Conservation (phyloP, 2,329 filamentous ascomycete species). For the Graphilbum ipis-grandicollis region DNA sequence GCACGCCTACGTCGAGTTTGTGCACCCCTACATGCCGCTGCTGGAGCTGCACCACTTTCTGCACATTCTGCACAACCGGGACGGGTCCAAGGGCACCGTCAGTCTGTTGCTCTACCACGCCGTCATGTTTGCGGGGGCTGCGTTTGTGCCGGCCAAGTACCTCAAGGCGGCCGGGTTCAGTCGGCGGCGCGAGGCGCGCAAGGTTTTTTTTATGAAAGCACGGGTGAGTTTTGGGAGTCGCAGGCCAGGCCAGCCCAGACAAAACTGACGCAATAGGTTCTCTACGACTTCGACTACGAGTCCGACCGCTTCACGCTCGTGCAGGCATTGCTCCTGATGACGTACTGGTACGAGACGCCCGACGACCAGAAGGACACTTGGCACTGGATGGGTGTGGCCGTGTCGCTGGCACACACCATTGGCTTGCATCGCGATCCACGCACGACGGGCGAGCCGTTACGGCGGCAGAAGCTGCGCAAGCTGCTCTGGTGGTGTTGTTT, state of each 20-base stretch:
- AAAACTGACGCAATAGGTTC: conserved; percentile 32
- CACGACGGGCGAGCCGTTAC: conserved; percentile 55
- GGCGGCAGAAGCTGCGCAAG: conserved; percentile 75
- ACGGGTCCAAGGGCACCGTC: conserved; percentile 53
- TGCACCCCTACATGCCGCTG: conserved; percentile 87
- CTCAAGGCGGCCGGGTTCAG: conserved; percentile 62
- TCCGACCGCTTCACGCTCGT: conserved; percentile 76
- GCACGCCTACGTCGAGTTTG: conserved; percentile 70
- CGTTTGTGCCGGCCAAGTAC: conserved; percentile 68
- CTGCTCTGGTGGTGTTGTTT: conserved; percentile 97
- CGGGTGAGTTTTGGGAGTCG: conserved; percentile 56
- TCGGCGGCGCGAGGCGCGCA: conserved; percentile 65
- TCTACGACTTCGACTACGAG: conserved; percentile 95
- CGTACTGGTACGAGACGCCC: conserved; percentile 93
- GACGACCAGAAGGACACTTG: conserved; percentile 96
- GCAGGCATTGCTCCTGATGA: conserved; percentile 79
- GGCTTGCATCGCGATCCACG: conserved; percentile 72
- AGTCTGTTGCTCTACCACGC: conserved; percentile 85
- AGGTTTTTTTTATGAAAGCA: conserved; percentile 76
- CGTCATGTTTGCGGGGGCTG: conserved; percentile 83
- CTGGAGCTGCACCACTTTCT: conserved; percentile 51
- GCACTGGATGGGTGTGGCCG: conserved; percentile 97
- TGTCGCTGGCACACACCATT: conserved; percentile 84
- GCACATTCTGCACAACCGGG: conserved; percentile 41
- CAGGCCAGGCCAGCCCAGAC: no score